Base-by-base conservation (phyloP, 805 yeast genomes). In the Kurtzmaniella cleridarum region DNA sequence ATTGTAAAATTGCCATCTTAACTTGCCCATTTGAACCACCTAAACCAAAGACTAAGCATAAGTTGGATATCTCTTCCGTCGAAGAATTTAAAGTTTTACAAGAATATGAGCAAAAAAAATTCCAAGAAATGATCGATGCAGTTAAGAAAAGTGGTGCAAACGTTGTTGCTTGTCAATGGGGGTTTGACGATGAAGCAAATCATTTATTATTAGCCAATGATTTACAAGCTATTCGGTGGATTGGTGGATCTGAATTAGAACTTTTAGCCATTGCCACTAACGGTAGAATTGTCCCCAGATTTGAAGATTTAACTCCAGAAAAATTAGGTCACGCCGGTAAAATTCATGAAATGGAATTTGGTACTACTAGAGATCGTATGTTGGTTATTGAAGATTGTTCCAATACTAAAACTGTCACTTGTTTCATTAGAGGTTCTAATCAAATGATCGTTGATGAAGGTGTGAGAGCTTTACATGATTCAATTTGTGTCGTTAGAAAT, bases 21-120 rank as follows among this genome's bases (percentile, higher is more conserved):
- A 93, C 99, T 2, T 91, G 98, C 70, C 98, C 99, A 52, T 93
- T 93, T 59, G 99, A 93, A 71, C 99, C 99, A 30, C 99, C 99
- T 54, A 93, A 93, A 69, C 99, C 99, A 50, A 93, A 93, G 71
- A 93, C 99, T 17, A 93, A 93, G 68, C 98, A 91, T 69, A 91
- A 91, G 74, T 74, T 91, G 53, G 96, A 91, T 60, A 91, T 91
- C 47, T 78, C 91, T 12, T 67, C 84, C n/a, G 96, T 89, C 15
- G 97, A 90, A 54, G 98, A 93, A 66, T 93, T 90, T 68, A 78
- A 84, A 61, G 83, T 79, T 46, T 75, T 93, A 58, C 98, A 95
- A 69, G 78, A 77, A 38, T 93, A 93, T 62, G 99, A 93, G 71
- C 91, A 84, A 51, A 81, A 83, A 47, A 89, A 88, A 61, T 93